Evolutionary conservation across 1,284 basidiomycete genomes (phyloP).

Genomic region (Ceratobasidium sp.): DNA sequence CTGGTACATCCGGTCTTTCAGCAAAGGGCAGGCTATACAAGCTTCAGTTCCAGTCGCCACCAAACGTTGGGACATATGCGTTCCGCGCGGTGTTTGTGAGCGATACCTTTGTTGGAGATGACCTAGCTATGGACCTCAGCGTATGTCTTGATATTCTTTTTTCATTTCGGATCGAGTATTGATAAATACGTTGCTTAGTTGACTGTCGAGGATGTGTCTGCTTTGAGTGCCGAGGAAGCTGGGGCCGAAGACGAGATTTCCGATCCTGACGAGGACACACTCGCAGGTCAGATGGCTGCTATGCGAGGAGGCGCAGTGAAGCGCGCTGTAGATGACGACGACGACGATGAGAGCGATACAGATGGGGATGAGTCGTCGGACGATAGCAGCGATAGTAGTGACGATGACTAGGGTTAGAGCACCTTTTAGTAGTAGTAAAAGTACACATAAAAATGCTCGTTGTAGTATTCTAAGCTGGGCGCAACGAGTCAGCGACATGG

Average conservation of each 20-base stretch:
- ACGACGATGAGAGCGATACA: constrained; percentile 60
- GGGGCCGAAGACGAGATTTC: constrained; percentile 89
- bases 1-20: neutral
- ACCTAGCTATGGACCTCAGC: constrained; percentile 73
- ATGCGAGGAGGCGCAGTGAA: constrained; percentile 94
- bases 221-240: constrained; percentile 64
- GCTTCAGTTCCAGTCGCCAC: constrained; percentile 95
- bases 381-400: constrained; percentile 58
- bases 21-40: constrained; percentile 70
- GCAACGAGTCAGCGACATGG: too few species aligned
- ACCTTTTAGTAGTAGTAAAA: too few species aligned
- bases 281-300: constrained; percentile 98
- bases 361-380: constrained; percentile 57
- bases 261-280: constrained; percentile 91
- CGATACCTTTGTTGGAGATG: constrained; percentile 89
- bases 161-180: constrained; percentile 25
- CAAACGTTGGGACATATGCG: constrained; percentile 81
- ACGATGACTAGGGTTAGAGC: constrained; percentile 43
- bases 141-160: constrained; percentile 56
- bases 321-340: constrained; percentile 55
- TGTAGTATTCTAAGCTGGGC: too few species aligned
- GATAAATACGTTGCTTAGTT: constrained; percentile 58
- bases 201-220: constrained; percentile 77
- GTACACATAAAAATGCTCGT: too few species aligned
- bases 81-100: constrained; percentile 88